A percentile compares a stretch with the other conserved stretches of the same genome.
These are phyloP conservation scores for Alliaria petiolata DNA, from an alignment of 345 rosid genomes.

Conservation along the genomic window DNA sequence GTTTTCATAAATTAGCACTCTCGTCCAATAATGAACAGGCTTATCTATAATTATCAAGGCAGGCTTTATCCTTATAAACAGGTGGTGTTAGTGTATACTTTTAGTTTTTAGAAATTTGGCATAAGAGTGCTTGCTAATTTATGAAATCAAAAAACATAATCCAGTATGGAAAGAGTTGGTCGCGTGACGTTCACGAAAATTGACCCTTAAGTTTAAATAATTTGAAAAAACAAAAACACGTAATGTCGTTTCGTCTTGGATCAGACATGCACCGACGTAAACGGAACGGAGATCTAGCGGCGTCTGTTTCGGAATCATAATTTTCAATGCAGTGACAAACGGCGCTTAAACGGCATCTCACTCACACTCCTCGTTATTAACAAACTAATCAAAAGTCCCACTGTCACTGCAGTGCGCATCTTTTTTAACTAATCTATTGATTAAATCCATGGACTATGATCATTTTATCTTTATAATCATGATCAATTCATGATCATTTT, in stretches of 20 bases:
- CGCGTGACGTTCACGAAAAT: background rate
- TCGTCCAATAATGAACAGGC: no score
- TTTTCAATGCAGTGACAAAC: slow-evolving; percentile 20
- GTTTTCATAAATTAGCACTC: no score
- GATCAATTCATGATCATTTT: background rate
- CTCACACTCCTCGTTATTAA: slow-evolving; percentile 4
- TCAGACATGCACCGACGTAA: slow-evolving; percentile 37
- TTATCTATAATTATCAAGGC: no score
- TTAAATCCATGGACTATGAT: background rate
- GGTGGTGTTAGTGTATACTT: no score
- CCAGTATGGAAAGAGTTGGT: background rate
- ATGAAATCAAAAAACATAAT: no score
- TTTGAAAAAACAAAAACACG: background rate
- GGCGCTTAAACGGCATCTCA: slow-evolving; percentile 34
- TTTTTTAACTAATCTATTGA: background rate
- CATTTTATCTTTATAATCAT: slow-evolving; percentile 2
- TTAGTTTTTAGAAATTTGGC: no score
- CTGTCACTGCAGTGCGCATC: slow-evolving; percentile 15
- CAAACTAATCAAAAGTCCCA: slow-evolving; percentile 16
- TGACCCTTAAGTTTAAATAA: background rate
- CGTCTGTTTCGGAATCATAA: background rate
- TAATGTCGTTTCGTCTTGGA: background rate
- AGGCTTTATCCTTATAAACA: no score
- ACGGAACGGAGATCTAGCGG: slow-evolving; percentile 37
- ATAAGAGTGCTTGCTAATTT: no score